These are phyloP conservation scores for Sicyos edulis DNA, from an alignment of 306 rosid genomes.

Conservation along the genomic window DNA sequence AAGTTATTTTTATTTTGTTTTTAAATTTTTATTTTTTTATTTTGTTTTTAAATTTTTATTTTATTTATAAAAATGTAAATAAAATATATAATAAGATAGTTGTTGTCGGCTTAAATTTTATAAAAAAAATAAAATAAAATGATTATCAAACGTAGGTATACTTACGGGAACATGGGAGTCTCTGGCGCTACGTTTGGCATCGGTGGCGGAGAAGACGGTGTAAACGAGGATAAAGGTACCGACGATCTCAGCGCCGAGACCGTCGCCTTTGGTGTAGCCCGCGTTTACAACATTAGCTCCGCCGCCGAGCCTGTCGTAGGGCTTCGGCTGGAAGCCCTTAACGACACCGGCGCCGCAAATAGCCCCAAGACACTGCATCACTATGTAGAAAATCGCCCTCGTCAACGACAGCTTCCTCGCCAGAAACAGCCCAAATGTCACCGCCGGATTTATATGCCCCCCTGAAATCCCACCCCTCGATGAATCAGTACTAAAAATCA, in stretches of 20 bases:
- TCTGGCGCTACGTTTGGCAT: conserved; percentile 83
- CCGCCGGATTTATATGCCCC: conserved; percentile 57
- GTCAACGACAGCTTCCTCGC: conserved; percentile 83
- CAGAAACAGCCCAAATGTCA: conserved; percentile 73
- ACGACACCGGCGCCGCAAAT: conserved; percentile 58
- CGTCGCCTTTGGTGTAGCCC: conserved; percentile 76
- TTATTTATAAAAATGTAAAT: too few species aligned
- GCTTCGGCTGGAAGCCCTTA: conserved; percentile 31
- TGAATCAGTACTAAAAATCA: not conserved
- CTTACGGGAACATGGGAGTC: conserved; percentile 64
- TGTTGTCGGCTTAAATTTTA: too few species aligned
- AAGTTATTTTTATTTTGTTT: too few species aligned
- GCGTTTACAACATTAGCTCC: conserved; percentile 60
- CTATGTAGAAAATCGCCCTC: conserved; percentile 68
- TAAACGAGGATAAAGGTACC: conserved; percentile 54
- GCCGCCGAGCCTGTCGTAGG: conserved; percentile 23
- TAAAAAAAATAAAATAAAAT: too few species aligned
- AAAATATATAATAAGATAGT: too few species aligned
- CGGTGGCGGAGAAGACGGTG: conserved; percentile 91
- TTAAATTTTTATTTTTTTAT: too few species aligned
- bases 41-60: too few species aligned
- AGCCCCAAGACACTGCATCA: conserved; percentile 82
- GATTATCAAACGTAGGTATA: too few species aligned
- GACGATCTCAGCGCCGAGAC: conserved; percentile 54
- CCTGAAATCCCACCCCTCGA: not conserved